A percentile compares a stretch with the other conserved stretches of the same genome.
Conservation (phyloP, 2,329 filamentous ascomycete species). For the Talaromyces piceae region DNA sequence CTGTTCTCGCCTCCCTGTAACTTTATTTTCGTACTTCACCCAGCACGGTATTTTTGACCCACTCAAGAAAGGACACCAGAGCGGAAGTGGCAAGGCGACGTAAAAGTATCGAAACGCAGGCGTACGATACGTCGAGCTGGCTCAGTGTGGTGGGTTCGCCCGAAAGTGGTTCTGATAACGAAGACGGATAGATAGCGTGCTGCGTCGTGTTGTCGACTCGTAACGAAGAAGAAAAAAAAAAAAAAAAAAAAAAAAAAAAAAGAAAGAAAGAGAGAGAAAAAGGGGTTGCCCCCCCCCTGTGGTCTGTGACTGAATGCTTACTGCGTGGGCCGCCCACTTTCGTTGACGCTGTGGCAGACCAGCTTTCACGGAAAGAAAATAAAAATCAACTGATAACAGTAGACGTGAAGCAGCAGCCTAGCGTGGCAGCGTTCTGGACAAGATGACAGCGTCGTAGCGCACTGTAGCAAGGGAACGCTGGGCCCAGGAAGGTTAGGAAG, state of each 20-base stretch:
- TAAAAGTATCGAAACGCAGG: background rate
- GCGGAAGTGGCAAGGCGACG: background rate
- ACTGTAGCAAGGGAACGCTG: constrained; percentile 7
- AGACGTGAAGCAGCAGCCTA: background rate
- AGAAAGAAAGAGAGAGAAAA: too few species aligned
- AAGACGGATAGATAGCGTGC: background rate
- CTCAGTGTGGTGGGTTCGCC: background rate
- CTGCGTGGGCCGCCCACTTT: background rate
- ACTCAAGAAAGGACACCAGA: background rate
- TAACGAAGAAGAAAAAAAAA: too few species aligned
- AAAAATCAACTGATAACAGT: background rate
- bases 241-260: too few species aligned
- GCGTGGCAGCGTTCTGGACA: constrained; percentile 5
- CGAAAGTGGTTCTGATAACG: background rate
- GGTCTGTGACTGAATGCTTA: background rate
- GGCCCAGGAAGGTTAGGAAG: constrained; percentile 6
- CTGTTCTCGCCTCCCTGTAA: background rate
- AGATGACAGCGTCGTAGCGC: constrained; percentile 13
- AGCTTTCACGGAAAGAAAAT: background rate
- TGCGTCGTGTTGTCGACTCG: background rate
- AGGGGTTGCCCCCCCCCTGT: background rate
- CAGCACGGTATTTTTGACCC: background rate
- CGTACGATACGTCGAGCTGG: background rate
- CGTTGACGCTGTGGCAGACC: background rate
- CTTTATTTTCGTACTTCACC: background rate